Evolutionary conservation across 1,284 basidiomycete species (phyloP).

Genomic region (Leccinum fuscescens): DNA sequence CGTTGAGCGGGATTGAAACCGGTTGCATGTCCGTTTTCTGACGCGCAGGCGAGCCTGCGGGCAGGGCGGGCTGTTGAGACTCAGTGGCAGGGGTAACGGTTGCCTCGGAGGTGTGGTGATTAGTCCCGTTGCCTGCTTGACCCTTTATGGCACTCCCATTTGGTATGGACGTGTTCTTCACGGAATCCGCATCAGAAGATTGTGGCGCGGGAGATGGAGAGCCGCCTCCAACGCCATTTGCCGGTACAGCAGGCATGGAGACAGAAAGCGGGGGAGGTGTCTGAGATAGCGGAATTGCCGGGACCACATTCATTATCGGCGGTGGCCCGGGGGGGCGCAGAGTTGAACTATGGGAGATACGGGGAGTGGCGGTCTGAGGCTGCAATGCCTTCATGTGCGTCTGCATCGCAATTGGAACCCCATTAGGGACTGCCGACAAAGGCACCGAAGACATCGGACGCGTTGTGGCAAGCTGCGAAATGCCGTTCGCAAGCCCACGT

Average conservation of each 20-base stretch:
- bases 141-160: conserved; percentile 20
- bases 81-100: conserved; percentile 21
- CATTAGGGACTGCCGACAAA: conserved; percentile 35
- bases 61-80: conserved; percentile 15
- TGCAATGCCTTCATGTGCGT: conserved; percentile 54
- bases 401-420: conserved; percentile 49
- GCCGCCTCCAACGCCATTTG: conserved; percentile 12
- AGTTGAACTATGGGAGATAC: conserved; percentile 49
- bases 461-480: conserved; percentile 27
- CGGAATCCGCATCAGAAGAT: conserved; percentile 25
- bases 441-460: conserved; percentile 26
- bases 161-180: conserved; percentile 16
- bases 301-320: conserved; percentile 28
- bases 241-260: conserved; percentile 2
- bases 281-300: conserved; percentile 19
- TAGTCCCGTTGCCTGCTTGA: conserved; percentile 35
- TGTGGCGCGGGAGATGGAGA: conserved; percentile 24
- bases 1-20: conserved; percentile 38
- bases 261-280: conserved; percentile 18
- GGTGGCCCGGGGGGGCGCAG: conserved; percentile 35
- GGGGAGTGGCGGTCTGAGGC: conserved; percentile 48
- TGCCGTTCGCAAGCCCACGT: conserved; percentile 27
- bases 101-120: conserved; percentile 25
- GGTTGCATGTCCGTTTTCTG: conserved; percentile 45
- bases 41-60: conserved; percentile 34